Conservation (phyloP, 2,329 filamentous ascomycete species). For the Aspergillus latus region DNA sequence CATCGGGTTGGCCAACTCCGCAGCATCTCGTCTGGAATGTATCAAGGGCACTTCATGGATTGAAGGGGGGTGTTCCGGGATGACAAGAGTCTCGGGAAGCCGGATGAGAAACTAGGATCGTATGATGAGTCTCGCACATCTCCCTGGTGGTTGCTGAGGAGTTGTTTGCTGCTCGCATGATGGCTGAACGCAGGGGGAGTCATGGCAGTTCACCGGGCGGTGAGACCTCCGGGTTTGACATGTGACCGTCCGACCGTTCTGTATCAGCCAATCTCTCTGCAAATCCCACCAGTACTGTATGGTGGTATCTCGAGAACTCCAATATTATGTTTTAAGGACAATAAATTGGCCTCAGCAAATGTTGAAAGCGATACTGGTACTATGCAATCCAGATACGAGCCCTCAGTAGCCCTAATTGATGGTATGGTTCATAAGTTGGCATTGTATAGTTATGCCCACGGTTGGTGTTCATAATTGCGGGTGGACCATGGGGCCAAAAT, state of each 20-base stretch:
- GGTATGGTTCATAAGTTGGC: background rate
- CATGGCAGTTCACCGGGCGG: conserved; percentile 16
- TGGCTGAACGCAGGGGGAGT: conserved; percentile 6
- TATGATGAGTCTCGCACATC: conserved; percentile 20
- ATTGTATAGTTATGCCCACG: background rate
- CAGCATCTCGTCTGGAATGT: conserved; percentile 36
- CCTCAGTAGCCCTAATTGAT: background rate
- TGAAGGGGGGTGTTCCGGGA: conserved; percentile 2
- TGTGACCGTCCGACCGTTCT: conserved; percentile 11
- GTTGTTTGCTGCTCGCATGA: conserved; percentile 9
- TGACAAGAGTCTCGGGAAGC: conserved; percentile 13
- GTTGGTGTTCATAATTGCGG: background rate
- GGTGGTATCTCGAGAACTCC: too few relatives aligned
- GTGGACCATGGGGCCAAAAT: background rate
- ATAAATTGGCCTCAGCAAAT: too few relatives aligned
- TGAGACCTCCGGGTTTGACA: conserved; percentile 18
- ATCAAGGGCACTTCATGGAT: conserved; percentile 19
- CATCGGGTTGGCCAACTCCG: conserved; percentile 35
- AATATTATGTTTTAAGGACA: too few relatives aligned
- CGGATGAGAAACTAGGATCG: conserved; percentile 13
- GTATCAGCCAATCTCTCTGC: too few relatives aligned
- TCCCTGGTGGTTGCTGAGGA: conserved; percentile 4
- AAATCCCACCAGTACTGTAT: too few relatives aligned
- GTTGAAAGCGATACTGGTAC: too few relatives aligned
- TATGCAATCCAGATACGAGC: background rate